Conservation (phyloP, 345 rosid species). For the Eucalyptus curtisii region DNA sequence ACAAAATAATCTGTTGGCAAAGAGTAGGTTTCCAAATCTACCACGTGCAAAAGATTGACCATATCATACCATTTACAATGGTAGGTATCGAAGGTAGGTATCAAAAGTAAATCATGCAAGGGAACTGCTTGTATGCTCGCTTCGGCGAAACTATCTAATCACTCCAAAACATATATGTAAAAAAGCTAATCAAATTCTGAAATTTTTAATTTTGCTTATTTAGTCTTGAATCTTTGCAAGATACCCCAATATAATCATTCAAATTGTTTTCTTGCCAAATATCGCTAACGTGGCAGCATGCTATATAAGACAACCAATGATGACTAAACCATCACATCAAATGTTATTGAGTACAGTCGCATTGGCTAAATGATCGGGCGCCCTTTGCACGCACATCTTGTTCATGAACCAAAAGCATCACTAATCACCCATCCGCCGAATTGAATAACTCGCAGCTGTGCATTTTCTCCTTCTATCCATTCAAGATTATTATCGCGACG, state of each 20-base stretch:
- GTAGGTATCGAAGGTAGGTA: too few species aligned
- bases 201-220: too few species aligned
- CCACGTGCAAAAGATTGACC: too few species aligned
- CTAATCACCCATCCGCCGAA: neutral
- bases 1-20: too few species aligned
- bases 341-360: fast-evolving
- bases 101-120: too few species aligned
- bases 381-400: fast-evolving
- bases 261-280: too few species aligned
- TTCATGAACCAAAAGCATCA: neutral
- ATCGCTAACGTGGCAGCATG: fast-evolving
- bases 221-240: neutral
- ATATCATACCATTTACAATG: too few species aligned
- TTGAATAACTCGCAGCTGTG: neutral
- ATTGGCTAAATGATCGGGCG: neutral
- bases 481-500: neutral
- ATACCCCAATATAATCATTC: too few species aligned
- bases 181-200: fast-evolving
- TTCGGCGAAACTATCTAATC: too few species aligned
- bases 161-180: too few species aligned
- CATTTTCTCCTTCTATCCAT: neutral
- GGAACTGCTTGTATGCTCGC: too few species aligned
- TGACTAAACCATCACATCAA: neutral
- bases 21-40: too few species aligned
- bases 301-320: fast-evolving